These are phyloP conservation scores for Cutaneotrichosporon sp. DNA, from an alignment of 1,284 basidiomycete genomes.

Conservation along the genomic window DNA sequence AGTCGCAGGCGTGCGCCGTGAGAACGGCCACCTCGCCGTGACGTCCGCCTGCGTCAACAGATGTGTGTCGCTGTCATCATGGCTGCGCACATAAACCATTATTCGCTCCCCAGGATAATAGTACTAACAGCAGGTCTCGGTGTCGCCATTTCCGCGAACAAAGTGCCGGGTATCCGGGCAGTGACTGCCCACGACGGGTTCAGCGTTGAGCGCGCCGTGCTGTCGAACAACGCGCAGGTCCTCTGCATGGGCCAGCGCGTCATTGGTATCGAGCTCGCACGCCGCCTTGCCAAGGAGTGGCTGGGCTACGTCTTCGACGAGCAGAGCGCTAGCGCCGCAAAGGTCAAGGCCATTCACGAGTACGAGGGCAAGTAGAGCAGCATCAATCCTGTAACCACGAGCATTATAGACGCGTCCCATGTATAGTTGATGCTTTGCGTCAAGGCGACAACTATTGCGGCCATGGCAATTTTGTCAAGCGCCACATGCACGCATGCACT, in stretches of 20 bases:
- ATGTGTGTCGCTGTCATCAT: too few species aligned
- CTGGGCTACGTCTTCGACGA: conserved; percentile 49
- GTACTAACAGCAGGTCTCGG: conserved; percentile 27
- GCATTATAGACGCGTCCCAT: too few species aligned
- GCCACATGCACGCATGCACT: not conserved
- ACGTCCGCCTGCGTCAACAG: too few species aligned
- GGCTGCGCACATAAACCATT: not conserved
- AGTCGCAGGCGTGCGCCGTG: too few species aligned
- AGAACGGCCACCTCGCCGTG: too few species aligned
- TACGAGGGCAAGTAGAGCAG: conserved; percentile 29
- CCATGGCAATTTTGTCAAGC: not conserved
- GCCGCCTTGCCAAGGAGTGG: conserved; percentile 49
- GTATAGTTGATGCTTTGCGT: too few species aligned
- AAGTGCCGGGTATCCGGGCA: conserved; percentile 48
- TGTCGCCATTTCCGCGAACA: conserved; percentile 49
- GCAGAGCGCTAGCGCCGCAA: conserved; percentile 42
- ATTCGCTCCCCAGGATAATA: too few species aligned
- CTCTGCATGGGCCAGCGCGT: conserved; percentile 51
- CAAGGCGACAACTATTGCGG: not conserved
- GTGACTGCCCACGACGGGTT: conserved; percentile 50
- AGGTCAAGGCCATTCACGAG: conserved; percentile 47
- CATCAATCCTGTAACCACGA: too few species aligned
- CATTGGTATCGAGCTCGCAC: conserved; percentile 48
- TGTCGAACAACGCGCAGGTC: conserved; percentile 51
- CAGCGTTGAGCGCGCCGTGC: conserved; percentile 49